Conservation (phyloP, 148 eudicot genomes). For the Arctostaphylos glauca region DNA sequence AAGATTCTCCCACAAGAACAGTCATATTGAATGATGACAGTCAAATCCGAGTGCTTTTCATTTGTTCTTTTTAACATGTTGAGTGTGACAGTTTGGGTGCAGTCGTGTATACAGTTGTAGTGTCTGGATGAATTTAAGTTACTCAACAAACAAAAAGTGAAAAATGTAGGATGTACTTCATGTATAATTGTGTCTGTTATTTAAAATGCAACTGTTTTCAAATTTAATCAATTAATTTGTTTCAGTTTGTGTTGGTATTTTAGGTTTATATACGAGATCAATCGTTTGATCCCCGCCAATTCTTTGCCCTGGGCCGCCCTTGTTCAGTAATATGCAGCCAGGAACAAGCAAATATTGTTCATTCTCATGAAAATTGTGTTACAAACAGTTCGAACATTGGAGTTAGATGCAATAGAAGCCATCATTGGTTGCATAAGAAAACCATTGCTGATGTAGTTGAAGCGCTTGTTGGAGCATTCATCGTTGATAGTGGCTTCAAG, state of each 20-base stretch:
- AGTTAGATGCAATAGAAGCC: slow-evolving; percentile 68
- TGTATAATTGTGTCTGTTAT: background rate
- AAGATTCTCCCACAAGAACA: too few relatives aligned
- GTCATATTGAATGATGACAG: too few relatives aligned
- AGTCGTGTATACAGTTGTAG: background rate
- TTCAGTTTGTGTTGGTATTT: background rate
- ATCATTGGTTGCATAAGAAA: slow-evolving; percentile 82
- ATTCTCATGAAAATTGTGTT: slow-evolving; percentile 31
- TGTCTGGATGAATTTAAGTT: background rate
- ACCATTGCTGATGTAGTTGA: slow-evolving; percentile 93
- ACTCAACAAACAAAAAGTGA: background rate
- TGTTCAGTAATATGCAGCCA: slow-evolving; percentile 62
- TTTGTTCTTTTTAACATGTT: background rate
- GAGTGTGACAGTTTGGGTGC: background rate
- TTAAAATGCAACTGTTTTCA: slow-evolving; percentile 14
- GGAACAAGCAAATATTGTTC: slow-evolving; percentile 45
- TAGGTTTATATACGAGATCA: slow-evolving; percentile 91
- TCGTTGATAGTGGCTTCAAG: slow-evolving; percentile 86
- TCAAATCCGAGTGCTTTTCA: too few relatives aligned
- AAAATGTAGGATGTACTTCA: background rate
- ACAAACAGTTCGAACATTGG: slow-evolving; percentile 28
- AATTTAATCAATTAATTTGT: background rate
- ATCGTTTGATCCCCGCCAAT: slow-evolving; percentile 68
- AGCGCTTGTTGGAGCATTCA: slow-evolving; percentile 83
- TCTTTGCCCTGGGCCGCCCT: slow-evolving; percentile 70